Percentiles rank a stretch among this genome's conserved stretches.
Evolutionary conservation across 352 stramenopile species (phyloP).

Genomic region (Peronospora farinosa): DNA sequence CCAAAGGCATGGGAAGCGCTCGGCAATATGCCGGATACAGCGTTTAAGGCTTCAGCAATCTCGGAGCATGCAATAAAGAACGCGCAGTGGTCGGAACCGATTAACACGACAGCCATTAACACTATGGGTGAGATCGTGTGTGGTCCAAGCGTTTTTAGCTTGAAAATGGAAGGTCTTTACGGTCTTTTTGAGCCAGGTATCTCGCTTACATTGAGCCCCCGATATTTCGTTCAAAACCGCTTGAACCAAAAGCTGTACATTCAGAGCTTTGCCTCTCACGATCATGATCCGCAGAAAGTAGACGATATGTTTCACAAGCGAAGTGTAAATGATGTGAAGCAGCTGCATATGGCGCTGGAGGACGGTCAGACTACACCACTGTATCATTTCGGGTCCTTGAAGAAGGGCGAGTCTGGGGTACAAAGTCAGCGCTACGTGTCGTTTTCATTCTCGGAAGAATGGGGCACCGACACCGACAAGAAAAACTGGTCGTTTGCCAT

Average conservation of each 20-base stretch:
- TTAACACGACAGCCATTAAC: slow-evolving; percentile 84
- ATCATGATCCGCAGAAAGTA: slow-evolving; percentile 55
- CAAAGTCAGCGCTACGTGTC: slow-evolving; percentile 74
- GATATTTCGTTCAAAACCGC: slow-evolving; percentile 81
- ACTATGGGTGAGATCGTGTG: slow-evolving; percentile 74
- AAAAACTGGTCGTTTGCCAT: slow-evolving; percentile 78
- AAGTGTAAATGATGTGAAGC: slow-evolving; percentile 51
- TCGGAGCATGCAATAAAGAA: slow-evolving; percentile 58
- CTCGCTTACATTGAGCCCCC: slow-evolving; percentile 68
- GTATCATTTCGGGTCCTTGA: slow-evolving; percentile 77
- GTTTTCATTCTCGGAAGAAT: slow-evolving; percentile 68
- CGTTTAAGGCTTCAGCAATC: slow-evolving; percentile 42
- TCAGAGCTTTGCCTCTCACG: slow-evolving; percentile 59
- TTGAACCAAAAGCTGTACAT: slow-evolving; percentile 75
- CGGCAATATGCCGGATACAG: slow-evolving; percentile 43
- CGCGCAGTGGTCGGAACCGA: slow-evolving; percentile 69
- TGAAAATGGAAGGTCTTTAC: slow-evolving; percentile 81
- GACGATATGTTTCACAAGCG: slow-evolving; percentile 72
- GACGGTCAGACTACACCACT: slow-evolving; percentile 60
- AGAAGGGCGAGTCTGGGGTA: slow-evolving; percentile 51
- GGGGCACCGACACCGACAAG: slow-evolving; percentile 38
- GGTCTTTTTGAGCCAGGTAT: slow-evolving; percentile 72
- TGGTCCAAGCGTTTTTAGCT: slow-evolving; percentile 62
- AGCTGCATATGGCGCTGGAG: slow-evolving; percentile 41
- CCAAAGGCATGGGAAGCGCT: slow-evolving; percentile 56